Percentiles rank a stretch among this genome's conserved stretches.
phyloP scores from a whole-genome alignment of 2,329 filamentous ascomycete species.

The Cladosporium cucumerinum region DNA sequence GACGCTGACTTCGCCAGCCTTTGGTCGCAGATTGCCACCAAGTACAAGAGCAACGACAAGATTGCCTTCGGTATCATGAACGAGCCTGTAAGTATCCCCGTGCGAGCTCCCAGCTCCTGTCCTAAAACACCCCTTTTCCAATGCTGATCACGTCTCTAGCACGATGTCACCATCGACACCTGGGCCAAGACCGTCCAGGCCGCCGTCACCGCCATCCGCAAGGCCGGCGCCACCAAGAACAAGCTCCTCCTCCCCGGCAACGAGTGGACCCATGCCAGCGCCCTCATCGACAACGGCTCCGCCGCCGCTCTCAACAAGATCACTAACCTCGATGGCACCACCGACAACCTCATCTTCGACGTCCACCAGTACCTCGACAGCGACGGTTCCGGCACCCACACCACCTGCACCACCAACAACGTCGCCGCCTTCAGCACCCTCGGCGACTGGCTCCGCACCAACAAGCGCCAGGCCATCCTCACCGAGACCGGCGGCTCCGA shows the following conservation, averaged over 20 bases:
- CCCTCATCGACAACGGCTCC: constrained; percentile 29
- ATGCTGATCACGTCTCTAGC: constrained; percentile 29
- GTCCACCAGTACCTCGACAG: constrained; percentile 43
- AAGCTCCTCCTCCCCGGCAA: constrained; percentile 64
- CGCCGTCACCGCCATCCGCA: constrained; percentile 63
- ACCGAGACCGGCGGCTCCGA: constrained; percentile 42
- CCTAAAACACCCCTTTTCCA: too few relatives aligned
- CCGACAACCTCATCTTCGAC: constrained; percentile 38
- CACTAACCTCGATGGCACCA: constrained; percentile 29
- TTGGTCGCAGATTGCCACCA: constrained; percentile 55
- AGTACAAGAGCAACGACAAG: constrained; percentile 54
- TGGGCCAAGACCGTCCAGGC: constrained; percentile 62
- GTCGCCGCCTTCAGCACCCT: constrained; percentile 35
- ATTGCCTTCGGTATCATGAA: constrained; percentile 68
- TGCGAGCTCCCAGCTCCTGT: constrained; percentile 44
- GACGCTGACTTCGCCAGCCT: constrained; percentile 57
- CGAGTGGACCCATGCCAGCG: constrained; percentile 36
- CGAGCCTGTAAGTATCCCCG: constrained; percentile 44
- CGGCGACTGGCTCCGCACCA: constrained; percentile 37
- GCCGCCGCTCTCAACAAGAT: constrained; percentile 26
- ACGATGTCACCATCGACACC: constrained; percentile 44
- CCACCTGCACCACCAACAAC: constrained; percentile 35
- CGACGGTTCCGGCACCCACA: constrained; percentile 39
- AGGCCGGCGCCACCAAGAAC: constrained; percentile 60
- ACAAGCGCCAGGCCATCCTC: constrained; percentile 39